Evolutionary conservation across 163 green algal genomes (phyloP), one percentile per base, ranked within the genome.

Genomic region (Coccomyxa subellipsoidea): DNA sequence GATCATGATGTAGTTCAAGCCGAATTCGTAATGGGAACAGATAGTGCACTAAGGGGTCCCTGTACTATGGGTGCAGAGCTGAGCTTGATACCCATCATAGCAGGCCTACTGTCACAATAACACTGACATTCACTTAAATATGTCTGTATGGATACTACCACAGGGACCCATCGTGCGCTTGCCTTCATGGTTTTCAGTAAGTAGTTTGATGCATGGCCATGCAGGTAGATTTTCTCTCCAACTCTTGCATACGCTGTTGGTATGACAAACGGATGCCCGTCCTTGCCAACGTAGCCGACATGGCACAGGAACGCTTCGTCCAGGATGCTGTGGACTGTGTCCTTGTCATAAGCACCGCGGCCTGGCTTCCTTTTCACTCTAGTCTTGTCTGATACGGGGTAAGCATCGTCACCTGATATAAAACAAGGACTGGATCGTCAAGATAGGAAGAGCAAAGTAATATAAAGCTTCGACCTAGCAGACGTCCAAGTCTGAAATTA

Each of bases 281-380:
- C 66, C 27, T 32, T 73, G 66, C 23, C 47, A 8, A 73, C 66
- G 32, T 73, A 80, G 4, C 21, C 75, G 3, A 80, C 37, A 66
- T 70, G 75, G 47, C 38, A 66, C 1, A 80, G 37, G 75, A 70
- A 80, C 18, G 37, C 75, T 25, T 80, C 75, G 29, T 80, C 75
- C 29, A 80, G 75, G 75, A 80, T 80, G 37, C 31, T 37, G 37
- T 80, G 75, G 18, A 80, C 75, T 25, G 75, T 80, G 23, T 80
- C 38, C 29, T 35, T 80, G 75, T 80, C 75, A 25, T 80, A 80
- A 15, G 37, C n/a, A 12, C n/a, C 34, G 15, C 34, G 35, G n/a
- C n/a, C 31, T n/a, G 71, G 8, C 15, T 31, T 39, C 27, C 71
- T 77, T 27, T 54, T 73, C 21, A 73, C 66, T 34, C n/a, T 27